A percentile compares a stretch with the other conserved stretches of the same genome.
These are phyloP conservation scores for Tuber melanosporum DNA, from an alignment of 495 filamentous ascomycete species.

Conservation along the genomic window DNA sequence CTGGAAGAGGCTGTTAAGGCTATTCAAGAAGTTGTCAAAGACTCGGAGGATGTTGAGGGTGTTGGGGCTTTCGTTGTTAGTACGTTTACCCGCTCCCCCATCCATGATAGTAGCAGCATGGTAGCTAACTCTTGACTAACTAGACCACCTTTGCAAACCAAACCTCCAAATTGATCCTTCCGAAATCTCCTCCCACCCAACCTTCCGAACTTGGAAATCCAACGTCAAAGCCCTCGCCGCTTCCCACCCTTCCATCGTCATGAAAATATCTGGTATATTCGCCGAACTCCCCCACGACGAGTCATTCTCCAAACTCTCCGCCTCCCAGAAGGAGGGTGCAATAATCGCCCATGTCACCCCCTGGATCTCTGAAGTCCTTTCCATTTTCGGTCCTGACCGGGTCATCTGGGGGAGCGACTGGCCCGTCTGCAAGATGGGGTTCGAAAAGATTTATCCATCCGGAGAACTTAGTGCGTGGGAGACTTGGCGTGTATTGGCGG, in stretches of 20 bases:
- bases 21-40: constrained; percentile 16
- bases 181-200: not conserved
- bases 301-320: not conserved
- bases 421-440: constrained; percentile 64
- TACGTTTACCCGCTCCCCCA: constrained; percentile 27
- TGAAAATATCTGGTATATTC: constrained; percentile 84
- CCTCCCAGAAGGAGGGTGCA: constrained; percentile 7
- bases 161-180: constrained; percentile 51
- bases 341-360: constrained; percentile 49
- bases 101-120: not conserved
- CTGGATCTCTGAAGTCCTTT: constrained; percentile 62
- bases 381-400: constrained; percentile 58
- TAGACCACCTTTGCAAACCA: constrained; percentile 85
- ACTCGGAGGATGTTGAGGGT: not conserved
- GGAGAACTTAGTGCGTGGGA: constrained; percentile 47
- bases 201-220: constrained; percentile 31
- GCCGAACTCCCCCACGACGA: constrained; percentile 54
- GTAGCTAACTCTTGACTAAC: not conserved
- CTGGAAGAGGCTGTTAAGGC: constrained; percentile 53
- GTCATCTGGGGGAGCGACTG: constrained; percentile 88
- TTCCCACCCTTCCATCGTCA: constrained; percentile 56
- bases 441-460: constrained; percentile 29
- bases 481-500: constrained; percentile 28
- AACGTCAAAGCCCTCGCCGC: constrained; percentile 43
- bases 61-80: constrained; percentile 37